Percentiles rank a stretch among this genome's conserved stretches.
Conservation (phyloP, 192 early-diverging fungal species). For the Diversispora eburnea region DNA sequence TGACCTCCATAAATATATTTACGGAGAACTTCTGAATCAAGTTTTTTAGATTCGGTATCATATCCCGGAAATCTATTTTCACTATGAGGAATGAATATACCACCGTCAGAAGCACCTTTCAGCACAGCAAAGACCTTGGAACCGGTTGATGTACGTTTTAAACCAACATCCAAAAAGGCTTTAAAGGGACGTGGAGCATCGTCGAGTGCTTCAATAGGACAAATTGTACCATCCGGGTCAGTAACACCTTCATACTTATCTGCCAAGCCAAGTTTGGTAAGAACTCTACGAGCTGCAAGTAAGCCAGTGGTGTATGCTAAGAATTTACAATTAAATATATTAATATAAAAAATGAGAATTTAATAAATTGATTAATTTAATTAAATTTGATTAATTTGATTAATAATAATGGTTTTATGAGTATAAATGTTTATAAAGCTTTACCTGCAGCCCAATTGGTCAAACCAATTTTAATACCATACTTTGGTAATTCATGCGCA, state of each 20-base stretch:
- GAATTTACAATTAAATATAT: not conserved
- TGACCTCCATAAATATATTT: constrained; percentile 98
- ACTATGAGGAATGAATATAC: constrained; percentile 92
- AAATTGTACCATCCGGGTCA: constrained; percentile 85
- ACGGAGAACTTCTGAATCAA: constrained; percentile 89
- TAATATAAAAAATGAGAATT: too few species aligned
- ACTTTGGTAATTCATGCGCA: constrained; percentile 93
- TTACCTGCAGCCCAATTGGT: constrained; percentile 96
- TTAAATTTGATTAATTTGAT: too few species aligned
- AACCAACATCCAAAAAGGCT: constrained; percentile 95
- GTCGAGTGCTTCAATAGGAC: constrained; percentile 82
- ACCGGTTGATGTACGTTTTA: constrained; percentile 96
- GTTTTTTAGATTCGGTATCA: constrained; percentile 78
- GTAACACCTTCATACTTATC: constrained; percentile 95
- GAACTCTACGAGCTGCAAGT: constrained; percentile 90
- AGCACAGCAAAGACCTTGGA: constrained; percentile 95
- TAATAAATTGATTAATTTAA: too few species aligned
- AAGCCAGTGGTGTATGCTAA: constrained; percentile 97
- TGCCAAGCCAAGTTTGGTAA: constrained; percentile 91
- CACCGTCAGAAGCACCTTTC: constrained; percentile 99
- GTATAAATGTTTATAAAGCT: not conserved
- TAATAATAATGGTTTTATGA: too few species aligned
- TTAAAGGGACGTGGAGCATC: constrained; percentile 97
- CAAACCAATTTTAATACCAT: constrained; percentile 95
- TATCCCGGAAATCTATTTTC: constrained; percentile 98